These are phyloP conservation scores for Nematocida parisii DNA, from an alignment of 371 early-diverging fungal genomes.

Conservation along the genomic window DNA sequence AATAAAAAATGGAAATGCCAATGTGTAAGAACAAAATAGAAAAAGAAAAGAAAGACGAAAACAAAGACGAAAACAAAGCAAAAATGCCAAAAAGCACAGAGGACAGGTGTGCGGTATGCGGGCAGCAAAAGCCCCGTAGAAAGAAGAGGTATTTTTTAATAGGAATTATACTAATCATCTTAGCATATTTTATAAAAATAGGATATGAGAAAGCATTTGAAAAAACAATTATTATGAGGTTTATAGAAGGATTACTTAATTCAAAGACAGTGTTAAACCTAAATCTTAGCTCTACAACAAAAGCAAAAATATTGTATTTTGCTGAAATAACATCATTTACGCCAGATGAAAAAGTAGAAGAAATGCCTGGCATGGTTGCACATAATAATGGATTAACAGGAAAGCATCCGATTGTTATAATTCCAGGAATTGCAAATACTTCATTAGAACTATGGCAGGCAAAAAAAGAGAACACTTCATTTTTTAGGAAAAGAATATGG, in stretches of 20 bases:
- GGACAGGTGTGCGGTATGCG: slow-evolving; percentile 4
- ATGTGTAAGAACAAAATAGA: background rate
- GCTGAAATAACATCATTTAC: slow-evolving; percentile 32
- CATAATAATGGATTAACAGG: slow-evolving; percentile 1
- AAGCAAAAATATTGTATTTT: slow-evolving; percentile 22
- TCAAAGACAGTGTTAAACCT: slow-evolving; percentile 8
- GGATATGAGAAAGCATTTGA: slow-evolving; percentile 36
- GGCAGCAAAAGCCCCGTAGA: slow-evolving; percentile 18
- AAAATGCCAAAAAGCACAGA: background rate
- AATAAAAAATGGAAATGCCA: background rate
- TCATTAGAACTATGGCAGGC: slow-evolving; percentile 82
- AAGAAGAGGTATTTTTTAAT: slow-evolving; percentile 46
- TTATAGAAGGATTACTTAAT: slow-evolving; percentile 32
- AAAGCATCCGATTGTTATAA: slow-evolving; percentile 75
- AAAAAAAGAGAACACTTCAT: slow-evolving; percentile 72
- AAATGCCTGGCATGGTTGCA: slow-evolving; percentile 37
- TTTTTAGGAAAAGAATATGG: slow-evolving; percentile 85
- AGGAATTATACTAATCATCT: background rate
- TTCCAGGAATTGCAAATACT: slow-evolving; percentile 83
- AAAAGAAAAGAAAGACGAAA: background rate
- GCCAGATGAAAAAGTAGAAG: background rate
- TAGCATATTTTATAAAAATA: slow-evolving; percentile 9
- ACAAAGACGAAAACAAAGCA: background rate
- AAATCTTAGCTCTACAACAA: slow-evolving; percentile 36
- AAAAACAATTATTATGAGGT: slow-evolving; percentile 9